These are phyloP conservation scores for Russula brevipes DNA, from an alignment of 768 basidiomycete species.

Conservation along the genomic window DNA sequence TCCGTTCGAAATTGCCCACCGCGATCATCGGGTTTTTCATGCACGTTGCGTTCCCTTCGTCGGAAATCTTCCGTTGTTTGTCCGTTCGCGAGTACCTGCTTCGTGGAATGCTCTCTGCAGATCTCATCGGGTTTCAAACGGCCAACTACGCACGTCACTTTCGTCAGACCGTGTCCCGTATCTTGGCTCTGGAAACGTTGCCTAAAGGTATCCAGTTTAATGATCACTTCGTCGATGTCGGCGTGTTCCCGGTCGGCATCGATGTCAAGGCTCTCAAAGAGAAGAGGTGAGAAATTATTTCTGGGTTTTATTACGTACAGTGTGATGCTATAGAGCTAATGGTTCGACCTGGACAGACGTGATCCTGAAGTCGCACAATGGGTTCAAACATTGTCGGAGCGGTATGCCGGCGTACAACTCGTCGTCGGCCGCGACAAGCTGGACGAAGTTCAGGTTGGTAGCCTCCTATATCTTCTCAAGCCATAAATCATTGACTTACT, in stretches of 20 bases:
- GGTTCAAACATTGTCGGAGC: slow-evolving; percentile 71
- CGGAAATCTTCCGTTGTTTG: slow-evolving; percentile 92
- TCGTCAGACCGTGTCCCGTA: slow-evolving; percentile 77
- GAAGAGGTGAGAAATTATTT: slow-evolving; percentile 47
- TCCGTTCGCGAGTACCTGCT: slow-evolving; percentile 73
- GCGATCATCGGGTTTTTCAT: slow-evolving; percentile 89
- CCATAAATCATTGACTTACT: background rate
- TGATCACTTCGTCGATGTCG: slow-evolving; percentile 75
- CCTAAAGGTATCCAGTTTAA: slow-evolving; percentile 77
- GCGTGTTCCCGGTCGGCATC: slow-evolving; percentile 88
- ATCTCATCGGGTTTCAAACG: slow-evolving; percentile 91
- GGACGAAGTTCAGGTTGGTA: slow-evolving; percentile 55
- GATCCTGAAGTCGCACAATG: slow-evolving; percentile 79
- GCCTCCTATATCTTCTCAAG: slow-evolving; percentile 35
- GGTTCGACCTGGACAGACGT: slow-evolving; percentile 37
- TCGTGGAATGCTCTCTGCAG: slow-evolving; percentile 86
- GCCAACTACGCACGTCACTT: slow-evolving; percentile 81
- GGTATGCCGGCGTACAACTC: slow-evolving; percentile 81
- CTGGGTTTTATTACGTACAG: background rate
- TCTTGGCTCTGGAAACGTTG: slow-evolving; percentile 72
- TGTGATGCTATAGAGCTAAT: slow-evolving; percentile 4
- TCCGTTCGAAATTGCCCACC: slow-evolving; percentile 61
- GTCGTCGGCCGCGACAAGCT: slow-evolving; percentile 87
- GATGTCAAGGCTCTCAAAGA: slow-evolving; percentile 64
- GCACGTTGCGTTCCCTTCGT: slow-evolving; percentile 93